Percentiles rank a stretch among this genome's conserved stretches.
Conservation (phyloP, 1,284 basidiomycete species). For the Heterobasidion annosum region DNA sequence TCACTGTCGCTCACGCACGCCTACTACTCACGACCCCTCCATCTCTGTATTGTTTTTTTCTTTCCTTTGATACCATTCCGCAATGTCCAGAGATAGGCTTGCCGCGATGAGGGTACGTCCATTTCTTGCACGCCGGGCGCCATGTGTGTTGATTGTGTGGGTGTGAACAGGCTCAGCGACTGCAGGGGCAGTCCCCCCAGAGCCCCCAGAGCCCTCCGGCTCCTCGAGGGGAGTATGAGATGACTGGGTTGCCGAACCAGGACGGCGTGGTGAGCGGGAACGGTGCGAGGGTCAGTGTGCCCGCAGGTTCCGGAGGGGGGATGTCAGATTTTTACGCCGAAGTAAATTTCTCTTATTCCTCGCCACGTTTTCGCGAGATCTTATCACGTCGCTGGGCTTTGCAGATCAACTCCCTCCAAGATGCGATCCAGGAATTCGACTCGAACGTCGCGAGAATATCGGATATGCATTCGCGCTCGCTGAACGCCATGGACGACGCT, state of each 20-base stretch:
- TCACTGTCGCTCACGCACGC: constrained; percentile 16
- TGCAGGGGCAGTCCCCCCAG: constrained; percentile 10
- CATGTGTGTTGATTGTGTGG: background rate
- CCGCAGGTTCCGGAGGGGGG: constrained; percentile 13
- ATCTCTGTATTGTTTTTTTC: background rate
- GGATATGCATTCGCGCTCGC: constrained; percentile 47
- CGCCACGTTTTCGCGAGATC: background rate
- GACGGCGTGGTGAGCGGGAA: constrained; percentile 15
- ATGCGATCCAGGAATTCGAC: constrained; percentile 44
- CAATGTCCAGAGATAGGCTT: constrained; percentile 8
- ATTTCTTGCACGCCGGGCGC: background rate
- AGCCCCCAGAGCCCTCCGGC: background rate
- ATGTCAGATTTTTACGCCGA: constrained; percentile 32
- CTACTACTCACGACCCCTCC: constrained; percentile 17
- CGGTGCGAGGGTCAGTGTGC: constrained; percentile 15
- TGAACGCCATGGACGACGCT: constrained; percentile 46
- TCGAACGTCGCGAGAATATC: constrained; percentile 49
- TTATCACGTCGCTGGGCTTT: background rate
- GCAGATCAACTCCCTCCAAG: constrained; percentile 41
- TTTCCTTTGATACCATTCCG: background rate
- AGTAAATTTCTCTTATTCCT: constrained; percentile 18
- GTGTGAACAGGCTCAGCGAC: constrained; percentile 24
- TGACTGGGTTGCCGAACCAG: constrained; percentile 18
- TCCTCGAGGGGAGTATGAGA: constrained; percentile 17
- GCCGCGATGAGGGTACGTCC: constrained; percentile 26